These are phyloP conservation scores for Juglanconis oblonga DNA, from an alignment of 2,329 filamentous ascomycete genomes.

Conservation along the genomic window DNA sequence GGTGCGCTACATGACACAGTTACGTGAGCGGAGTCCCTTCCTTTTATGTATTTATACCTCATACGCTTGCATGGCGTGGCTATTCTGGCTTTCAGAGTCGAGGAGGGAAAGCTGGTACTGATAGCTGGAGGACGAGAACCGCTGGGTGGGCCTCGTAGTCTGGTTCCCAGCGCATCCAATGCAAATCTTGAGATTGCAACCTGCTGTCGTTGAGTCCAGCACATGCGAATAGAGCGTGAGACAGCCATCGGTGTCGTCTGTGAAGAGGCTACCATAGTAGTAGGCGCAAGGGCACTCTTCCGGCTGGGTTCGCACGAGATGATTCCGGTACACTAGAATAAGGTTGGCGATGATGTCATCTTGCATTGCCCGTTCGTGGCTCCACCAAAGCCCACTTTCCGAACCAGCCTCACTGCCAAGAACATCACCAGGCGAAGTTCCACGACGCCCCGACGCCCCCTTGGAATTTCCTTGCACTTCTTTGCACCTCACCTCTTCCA, in stretches of 20 bases:
- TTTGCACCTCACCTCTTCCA: background rate
- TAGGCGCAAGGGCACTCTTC: background rate
- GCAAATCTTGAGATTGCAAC: no score
- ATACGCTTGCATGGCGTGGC: background rate
- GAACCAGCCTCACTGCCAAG: background rate
- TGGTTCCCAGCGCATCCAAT: no score
- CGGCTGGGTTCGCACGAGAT: no score
- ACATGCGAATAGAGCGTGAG: no score
- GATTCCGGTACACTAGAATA: background rate
- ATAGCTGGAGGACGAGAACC: no score
- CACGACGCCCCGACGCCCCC: no score
- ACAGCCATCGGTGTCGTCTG: no score
- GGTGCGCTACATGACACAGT: background rate
- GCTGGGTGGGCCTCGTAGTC: no score
- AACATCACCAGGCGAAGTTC: background rate
- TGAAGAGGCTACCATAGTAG: no score
- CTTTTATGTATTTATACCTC: background rate
- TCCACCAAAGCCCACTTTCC: background rate
- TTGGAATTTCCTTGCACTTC: background rate
- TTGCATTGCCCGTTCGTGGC: background rate
- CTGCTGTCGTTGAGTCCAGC: no score
- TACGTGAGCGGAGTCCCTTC: background rate
- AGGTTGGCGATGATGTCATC: conserved; percentile 2
- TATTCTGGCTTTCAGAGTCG: background rate
- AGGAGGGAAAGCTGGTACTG: background rate